Percentiles rank a stretch among this genome's conserved stretches.
These are phyloP conservation scores for Truncatella angustata DNA, from an alignment of 2,329 filamentous ascomycete genomes.

Conservation along the genomic window DNA sequence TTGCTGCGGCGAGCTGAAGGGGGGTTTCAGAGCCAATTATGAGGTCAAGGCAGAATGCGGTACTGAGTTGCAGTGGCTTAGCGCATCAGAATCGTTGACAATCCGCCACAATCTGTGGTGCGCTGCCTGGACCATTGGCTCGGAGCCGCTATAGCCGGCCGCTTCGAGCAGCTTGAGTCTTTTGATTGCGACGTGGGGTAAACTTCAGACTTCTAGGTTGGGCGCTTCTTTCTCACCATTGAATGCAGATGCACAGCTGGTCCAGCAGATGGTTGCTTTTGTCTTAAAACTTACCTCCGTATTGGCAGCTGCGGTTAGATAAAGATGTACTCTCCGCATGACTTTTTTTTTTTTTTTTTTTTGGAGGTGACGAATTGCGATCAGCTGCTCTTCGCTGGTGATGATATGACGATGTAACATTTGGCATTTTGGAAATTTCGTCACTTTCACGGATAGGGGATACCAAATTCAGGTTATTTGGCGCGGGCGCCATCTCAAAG, in stretches of 20 bases:
- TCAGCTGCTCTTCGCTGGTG: background rate
- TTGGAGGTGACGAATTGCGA: background rate
- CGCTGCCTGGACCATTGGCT: background rate
- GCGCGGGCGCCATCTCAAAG: too few species aligned
- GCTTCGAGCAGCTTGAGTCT: too few species aligned
- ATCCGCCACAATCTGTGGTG: background rate
- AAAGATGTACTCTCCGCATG: background rate
- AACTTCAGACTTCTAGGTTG: too few species aligned
- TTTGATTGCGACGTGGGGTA: too few species aligned
- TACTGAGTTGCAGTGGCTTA: constrained; percentile 2
- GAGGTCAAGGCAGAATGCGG: background rate
- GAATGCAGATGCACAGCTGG: too few species aligned
- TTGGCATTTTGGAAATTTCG: background rate
- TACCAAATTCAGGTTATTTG: too few species aligned
- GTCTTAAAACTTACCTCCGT: background rate
- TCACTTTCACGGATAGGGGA: too few species aligned
- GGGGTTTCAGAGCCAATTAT: background rate
- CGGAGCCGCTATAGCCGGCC: background rate
- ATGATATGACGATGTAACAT: background rate
- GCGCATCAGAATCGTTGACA: background rate
- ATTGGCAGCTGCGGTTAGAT: background rate
- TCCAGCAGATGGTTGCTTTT: background rate
- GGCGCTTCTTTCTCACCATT: too few species aligned
- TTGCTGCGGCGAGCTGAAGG: background rate
- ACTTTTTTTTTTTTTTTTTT: background rate